Evolutionary conservation across 805 yeast species (phyloP), one percentile per base, ranked within the genome.

Genomic region (Yamadazyma paraphyllophila): DNA sequence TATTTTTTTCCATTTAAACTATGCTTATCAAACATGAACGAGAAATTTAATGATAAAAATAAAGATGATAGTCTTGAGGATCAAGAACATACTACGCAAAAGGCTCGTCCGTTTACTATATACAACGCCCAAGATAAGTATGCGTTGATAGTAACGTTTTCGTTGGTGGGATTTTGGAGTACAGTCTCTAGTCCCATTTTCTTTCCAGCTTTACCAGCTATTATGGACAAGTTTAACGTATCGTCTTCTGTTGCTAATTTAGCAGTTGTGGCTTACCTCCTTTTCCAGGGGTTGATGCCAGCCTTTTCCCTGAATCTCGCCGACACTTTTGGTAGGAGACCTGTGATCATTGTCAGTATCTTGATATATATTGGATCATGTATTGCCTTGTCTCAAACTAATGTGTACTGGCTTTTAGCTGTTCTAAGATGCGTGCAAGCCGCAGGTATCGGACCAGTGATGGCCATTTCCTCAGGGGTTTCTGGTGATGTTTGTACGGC

Each of bases 281-380:
- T 87, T 9, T 75, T 85, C 44, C 97, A 89, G 64, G 96, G 95
- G 1, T 46, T 87, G 0, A 65, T 86, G 0, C 97, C 97, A 0
- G 74, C 85, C 1, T 59, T 88, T 12, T 73, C 83, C 59, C 84
- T 88, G 0, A 73, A 81, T 3, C 55, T 87, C 16, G 85, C 92
- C 0, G 97, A 89, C 59, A 58, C 69, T 2, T 57, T 74, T 38
- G 96, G 96, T 0, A 75, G 96, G 55, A 66, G 96, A 41, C 90
- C 94, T 0, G 71, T 83, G 0, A 69, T 84, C 14, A 43, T 86
- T 27, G 42, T 66, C 3, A 82, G 89, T 31, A 60, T 85, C 24
- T 11, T 73, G 0, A 66, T 82, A 1, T 88, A 80, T 54, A 64
- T 80, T 14, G 81, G 72, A 7, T 80, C 87, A 0, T 80, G 85